Conservation (phyloP, 257 asterid species). For the Primulina eburnea region DNA sequence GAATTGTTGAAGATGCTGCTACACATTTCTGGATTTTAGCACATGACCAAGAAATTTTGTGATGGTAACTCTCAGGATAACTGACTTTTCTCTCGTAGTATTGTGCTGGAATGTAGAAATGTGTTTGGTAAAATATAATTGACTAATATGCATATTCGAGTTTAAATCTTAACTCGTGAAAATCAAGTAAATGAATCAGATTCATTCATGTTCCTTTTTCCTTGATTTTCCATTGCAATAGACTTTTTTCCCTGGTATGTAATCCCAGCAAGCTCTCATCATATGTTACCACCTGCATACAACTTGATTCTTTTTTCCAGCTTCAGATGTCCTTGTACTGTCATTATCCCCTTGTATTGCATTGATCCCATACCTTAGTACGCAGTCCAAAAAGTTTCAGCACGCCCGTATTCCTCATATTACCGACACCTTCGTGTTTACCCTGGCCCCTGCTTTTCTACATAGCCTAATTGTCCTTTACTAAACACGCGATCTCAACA, state of each 20-base stretch:
- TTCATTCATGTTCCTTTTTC: not conserved
- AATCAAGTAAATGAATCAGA: no score
- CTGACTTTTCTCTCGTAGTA: no score
- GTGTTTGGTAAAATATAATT: not conserved
- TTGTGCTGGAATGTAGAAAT: not conserved
- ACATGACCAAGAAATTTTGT: not conserved
- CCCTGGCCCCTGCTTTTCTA: not conserved
- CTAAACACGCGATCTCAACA: not conserved
- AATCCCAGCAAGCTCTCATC: no score
- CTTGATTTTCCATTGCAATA: not conserved
- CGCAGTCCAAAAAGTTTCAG: not conserved
- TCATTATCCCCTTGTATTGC: not conserved
- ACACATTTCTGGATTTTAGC: not conserved
- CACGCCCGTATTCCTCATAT: not conserved
- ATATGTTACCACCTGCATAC: no score
- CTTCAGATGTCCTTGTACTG: not conserved
- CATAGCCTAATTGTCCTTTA: not conserved
- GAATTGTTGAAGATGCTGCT: conserved; percentile 1
- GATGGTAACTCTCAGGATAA: not conserved
- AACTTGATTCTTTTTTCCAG: not conserved
- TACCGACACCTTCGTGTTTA: not conserved
- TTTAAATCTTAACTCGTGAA: not conserved
- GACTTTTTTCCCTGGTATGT: not conserved
- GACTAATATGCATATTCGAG: not conserved
- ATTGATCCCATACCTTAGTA: no score